Conservation (phyloP, 2,329 filamentous ascomycete species). For the Colletotrichum cereale region DNA sequence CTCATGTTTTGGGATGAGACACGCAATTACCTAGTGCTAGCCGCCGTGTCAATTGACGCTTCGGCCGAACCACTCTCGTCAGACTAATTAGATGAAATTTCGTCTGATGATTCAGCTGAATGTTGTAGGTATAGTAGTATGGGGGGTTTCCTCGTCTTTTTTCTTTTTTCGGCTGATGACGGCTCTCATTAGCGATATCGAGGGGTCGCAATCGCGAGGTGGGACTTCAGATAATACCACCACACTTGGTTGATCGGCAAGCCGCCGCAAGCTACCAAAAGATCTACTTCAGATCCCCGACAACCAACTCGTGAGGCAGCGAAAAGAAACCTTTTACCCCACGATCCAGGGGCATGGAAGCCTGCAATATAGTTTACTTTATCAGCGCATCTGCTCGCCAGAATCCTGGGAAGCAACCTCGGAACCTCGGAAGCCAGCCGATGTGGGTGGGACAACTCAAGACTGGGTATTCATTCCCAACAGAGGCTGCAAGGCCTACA, state of each 20-base stretch:
- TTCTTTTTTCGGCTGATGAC: too few species aligned
- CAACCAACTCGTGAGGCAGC: not conserved
- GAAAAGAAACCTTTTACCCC: not conserved
- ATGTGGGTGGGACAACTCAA: conserved; percentile 14
- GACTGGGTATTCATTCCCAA: conserved; percentile 16
- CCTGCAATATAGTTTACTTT: not conserved
- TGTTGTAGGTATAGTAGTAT: not conserved
- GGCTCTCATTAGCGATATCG: not conserved
- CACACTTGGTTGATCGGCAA: not conserved
- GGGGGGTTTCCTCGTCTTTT: too few species aligned
- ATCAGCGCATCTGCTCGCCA: conserved; percentile 7
- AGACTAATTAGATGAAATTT: not conserved
- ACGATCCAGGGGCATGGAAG: not conserved
- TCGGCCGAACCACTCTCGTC: not conserved
- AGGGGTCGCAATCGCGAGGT: not conserved
- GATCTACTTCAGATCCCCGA: not conserved
- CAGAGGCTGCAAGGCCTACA: conserved; percentile 18
- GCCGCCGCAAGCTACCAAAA: not conserved
- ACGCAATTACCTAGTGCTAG: not conserved
- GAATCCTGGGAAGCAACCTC: conserved; percentile 3
- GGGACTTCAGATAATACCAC: not conserved
- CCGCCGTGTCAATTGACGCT: not conserved
- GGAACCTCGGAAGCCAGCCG: not conserved
- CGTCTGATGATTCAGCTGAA: not conserved
- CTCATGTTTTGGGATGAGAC: conserved; percentile 14